Evolutionary conservation across 768 basidiomycete species (phyloP).

Genomic region (Pleurotus djamor): DNA sequence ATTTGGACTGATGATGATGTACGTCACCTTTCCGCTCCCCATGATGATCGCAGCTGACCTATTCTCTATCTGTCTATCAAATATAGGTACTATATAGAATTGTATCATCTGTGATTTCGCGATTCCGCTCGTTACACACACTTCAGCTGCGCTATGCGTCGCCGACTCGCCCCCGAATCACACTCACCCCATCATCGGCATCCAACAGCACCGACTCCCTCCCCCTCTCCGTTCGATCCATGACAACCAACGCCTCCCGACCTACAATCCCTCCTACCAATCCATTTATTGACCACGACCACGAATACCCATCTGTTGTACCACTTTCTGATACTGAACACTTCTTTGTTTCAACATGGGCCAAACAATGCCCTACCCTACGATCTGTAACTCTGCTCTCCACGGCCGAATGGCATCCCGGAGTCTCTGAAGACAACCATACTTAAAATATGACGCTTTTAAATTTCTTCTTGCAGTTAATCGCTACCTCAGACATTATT

Average conservation of each 20-base stretch:
- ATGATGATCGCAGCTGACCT: background rate
- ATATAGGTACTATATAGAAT: conserved; percentile 4
- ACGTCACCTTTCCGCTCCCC: conserved; percentile 8
- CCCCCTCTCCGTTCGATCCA: background rate
- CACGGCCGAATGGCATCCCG: conserved; percentile 5
- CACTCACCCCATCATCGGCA: background rate
- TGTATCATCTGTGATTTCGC: conserved; percentile 1
- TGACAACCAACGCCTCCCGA: background rate
- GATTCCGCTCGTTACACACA: background rate
- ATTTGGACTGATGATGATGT: conserved; percentile 31
- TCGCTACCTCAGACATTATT: background rate
- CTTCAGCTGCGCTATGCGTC: conserved; percentile 2
- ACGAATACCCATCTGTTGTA: background rate
- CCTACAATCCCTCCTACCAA: background rate
- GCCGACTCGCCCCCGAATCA: background rate
- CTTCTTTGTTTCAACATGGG: conserved; percentile 19
- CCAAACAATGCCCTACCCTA: conserved; percentile 19
- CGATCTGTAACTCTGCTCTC: conserved; percentile 10
- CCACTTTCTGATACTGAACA: conserved; percentile 9
- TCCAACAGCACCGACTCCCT: conserved; percentile 6
- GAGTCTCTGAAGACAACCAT: background rate
- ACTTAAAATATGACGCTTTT: background rate
- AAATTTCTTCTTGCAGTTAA: background rate
- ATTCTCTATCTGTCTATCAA: background rate
- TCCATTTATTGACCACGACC: background rate